phyloP scores from a whole-genome alignment of 73 alveolate genomes.

The Loxodes magnus region DNA sequence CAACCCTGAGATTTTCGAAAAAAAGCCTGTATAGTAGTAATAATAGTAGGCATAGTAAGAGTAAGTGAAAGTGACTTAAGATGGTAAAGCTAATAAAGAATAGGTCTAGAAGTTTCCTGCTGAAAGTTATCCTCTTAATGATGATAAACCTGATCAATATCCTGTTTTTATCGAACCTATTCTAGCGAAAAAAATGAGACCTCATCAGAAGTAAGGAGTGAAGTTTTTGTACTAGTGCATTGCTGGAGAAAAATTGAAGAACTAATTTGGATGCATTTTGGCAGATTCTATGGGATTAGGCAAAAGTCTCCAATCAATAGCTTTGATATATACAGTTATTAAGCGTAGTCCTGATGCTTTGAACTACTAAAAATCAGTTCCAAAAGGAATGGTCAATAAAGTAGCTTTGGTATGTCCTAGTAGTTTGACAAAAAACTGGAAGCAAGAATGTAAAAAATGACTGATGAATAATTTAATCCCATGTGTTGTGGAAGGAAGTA shows the following conservation, averaged over 20 bases:
- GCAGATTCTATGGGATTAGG: conserved; percentile 55
- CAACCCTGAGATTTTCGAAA: too few species aligned
- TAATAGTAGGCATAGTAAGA: too few species aligned
- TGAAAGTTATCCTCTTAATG: too few species aligned
- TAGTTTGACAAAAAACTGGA: conserved; percentile 38
- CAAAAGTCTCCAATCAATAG: conserved; percentile 22
- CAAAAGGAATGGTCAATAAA: conserved; percentile 9
- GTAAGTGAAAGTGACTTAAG: too few species aligned
- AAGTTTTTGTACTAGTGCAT: conserved; percentile 35
- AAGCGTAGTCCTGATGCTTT: conserved; percentile 1
- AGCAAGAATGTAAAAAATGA: conserved; percentile 35
- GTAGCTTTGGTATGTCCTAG: conserved; percentile 36
- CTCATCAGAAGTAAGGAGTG: conserved; percentile 21
- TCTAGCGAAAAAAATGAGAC: conserved; percentile 8
- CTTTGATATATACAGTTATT: conserved; percentile 21
- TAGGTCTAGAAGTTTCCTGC: too few species aligned
- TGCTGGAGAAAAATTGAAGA: conserved; percentile 20
- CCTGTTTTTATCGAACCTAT: conserved; percentile 10
- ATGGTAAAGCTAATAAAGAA: too few species aligned
- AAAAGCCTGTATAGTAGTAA: too few species aligned
- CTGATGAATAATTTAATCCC: conserved; percentile 10
- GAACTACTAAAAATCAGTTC: background rate
- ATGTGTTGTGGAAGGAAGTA: conserved; percentile 3
- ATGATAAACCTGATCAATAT: too few species aligned
- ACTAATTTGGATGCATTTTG: conserved; percentile 30